Percentiles rank a stretch among this genome's conserved stretches.
phyloP scores from a whole-genome alignment of 2,329 filamentous ascomycete genomes.

The Chalaropsis thielavioides region DNA sequence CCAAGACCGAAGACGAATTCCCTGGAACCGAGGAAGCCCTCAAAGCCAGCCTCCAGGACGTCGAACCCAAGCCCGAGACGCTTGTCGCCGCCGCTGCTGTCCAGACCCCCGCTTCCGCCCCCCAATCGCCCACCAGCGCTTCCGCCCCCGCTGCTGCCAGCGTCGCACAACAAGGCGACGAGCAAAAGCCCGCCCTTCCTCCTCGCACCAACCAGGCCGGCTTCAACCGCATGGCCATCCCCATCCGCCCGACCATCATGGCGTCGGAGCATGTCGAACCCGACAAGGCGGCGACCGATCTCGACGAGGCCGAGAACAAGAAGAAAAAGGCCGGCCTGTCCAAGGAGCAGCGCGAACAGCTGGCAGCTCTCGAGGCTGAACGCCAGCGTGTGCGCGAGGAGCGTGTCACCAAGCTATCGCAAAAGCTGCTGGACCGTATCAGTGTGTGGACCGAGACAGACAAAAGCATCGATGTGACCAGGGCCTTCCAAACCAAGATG shows the following conservation, averaged over 20 bases:
- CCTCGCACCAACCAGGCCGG: constrained; percentile 18
- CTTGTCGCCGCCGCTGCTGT: constrained; percentile 19
- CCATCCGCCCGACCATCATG: constrained; percentile 73
- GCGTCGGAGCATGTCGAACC: constrained; percentile 65
- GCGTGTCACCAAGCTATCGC: constrained; percentile 67
- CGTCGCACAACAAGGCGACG: neutral
- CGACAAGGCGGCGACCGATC: constrained; percentile 46
- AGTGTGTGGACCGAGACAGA: constrained; percentile 97
- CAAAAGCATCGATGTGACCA: constrained; percentile 69
- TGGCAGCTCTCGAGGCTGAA: constrained; percentile 78
- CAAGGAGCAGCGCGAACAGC: constrained; percentile 86
- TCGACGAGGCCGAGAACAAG: constrained; percentile 47
- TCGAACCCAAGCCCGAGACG: constrained; percentile 19
- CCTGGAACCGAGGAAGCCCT: constrained; percentile 43
- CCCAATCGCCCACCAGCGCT: constrained; percentile 22
- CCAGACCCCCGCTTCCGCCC: constrained; percentile 18
- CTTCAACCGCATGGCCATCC: constrained; percentile 40
- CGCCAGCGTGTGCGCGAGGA: constrained; percentile 73
- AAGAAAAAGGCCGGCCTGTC: constrained; percentile 79
- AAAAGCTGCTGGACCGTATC: constrained; percentile 78
- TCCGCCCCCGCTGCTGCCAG: constrained; percentile 23
- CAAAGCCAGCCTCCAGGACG: constrained; percentile 38
- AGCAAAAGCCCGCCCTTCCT: neutral
- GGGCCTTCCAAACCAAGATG: constrained; percentile 86
- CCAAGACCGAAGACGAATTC: constrained; percentile 34